Conservation (phyloP, 2,329 filamentous ascomycete species). For the Fusarium avenaceum region DNA sequence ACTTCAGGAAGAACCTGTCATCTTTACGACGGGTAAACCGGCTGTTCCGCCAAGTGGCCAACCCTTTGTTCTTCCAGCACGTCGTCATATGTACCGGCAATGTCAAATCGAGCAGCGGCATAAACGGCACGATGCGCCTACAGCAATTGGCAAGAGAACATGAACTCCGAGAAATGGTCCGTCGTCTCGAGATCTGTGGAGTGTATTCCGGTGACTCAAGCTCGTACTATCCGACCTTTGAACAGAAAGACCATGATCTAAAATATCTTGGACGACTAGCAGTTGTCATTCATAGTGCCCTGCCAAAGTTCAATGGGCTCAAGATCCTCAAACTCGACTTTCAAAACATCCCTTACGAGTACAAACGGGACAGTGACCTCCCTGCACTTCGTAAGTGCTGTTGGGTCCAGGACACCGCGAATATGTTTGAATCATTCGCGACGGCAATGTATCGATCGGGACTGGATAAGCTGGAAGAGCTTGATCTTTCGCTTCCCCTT, state of each 20-base stretch:
- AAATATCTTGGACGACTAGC: not conserved
- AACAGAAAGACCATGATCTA: not conserved
- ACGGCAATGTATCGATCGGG: not conserved
- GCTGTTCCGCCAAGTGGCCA: not conserved
- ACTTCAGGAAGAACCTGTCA: not conserved
- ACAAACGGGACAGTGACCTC: not conserved
- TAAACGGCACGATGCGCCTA: not conserved
- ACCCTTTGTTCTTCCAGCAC: conserved; percentile 2
- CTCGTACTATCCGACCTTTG: not conserved
- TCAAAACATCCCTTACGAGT: not conserved
- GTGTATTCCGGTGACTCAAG: not conserved
- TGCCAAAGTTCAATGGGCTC: not conserved
- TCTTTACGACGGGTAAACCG: not conserved
- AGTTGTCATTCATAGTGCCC: not conserved
- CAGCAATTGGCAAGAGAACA: not conserved
- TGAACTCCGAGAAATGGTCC: not conserved
- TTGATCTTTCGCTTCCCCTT: not conserved
- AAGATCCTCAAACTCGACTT: conserved; percentile 1
- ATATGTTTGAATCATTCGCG: not conserved
- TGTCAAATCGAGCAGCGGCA: not conserved
- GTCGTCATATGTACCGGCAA: not conserved
- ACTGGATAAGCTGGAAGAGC: conserved; percentile 2
- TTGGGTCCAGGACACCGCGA: conserved; percentile 1
- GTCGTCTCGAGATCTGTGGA: not conserved
- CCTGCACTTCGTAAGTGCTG: not conserved